Evolutionary conservation across 352 stramenopile species (phyloP).

Genomic region (Pythium monospermum): DNA sequence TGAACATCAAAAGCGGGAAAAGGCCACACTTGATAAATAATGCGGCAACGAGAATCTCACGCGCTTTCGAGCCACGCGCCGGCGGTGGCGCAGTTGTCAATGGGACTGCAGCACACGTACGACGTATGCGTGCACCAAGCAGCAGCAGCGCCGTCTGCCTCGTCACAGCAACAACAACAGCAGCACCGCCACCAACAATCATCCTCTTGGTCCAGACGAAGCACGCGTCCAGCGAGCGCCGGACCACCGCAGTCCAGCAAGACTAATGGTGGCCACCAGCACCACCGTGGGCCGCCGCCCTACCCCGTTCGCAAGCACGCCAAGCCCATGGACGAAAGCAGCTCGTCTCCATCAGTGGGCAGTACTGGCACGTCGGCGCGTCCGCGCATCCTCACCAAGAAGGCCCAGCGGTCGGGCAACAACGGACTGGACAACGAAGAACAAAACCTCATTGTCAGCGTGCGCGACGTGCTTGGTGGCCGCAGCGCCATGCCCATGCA

Average conservation of each 20-base stretch:
- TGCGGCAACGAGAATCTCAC: neutral
- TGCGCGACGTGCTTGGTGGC: slow-evolving; percentile 34
- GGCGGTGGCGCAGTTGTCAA: slow-evolving; percentile 23
- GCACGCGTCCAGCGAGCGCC: no score
- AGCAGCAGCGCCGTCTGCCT: neutral
- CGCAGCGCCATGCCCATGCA: slow-evolving; percentile 11
- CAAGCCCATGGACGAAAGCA: no score
- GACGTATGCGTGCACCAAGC: slow-evolving; percentile 5
- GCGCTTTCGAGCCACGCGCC: neutral
- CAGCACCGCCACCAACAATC: no score
- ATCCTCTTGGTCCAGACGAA: no score
- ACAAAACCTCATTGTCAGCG: slow-evolving; percentile 43
- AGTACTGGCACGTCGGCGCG: neutral
- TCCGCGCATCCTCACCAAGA: slow-evolving; percentile 39
- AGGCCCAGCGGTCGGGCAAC: slow-evolving; percentile 30
- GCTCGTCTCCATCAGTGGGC: no score
- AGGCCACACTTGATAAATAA: no score
- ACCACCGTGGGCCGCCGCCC: no score
- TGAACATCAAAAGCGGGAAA: no score
- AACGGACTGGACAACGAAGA: slow-evolving; percentile 43
- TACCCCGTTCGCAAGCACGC: no score
- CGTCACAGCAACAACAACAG: slow-evolving; percentile 2
- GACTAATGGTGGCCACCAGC: no score
- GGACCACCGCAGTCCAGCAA: no score
- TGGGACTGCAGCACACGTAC: slow-evolving; percentile 27